Conservation (phyloP, 164 flowering plant species). For the Paratinospora sagittata region DNA sequence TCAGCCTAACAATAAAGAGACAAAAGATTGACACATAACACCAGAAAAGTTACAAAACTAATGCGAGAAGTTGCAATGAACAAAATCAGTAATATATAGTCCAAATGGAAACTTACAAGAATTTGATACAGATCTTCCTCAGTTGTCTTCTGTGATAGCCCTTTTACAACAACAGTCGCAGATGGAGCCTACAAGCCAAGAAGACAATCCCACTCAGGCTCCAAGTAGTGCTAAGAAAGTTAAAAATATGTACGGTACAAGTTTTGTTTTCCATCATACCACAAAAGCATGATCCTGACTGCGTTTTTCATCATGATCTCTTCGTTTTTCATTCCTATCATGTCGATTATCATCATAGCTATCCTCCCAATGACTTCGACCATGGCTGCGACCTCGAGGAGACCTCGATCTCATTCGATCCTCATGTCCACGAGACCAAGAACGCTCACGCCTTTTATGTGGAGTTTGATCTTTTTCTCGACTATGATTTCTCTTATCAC, state of each 20-base stretch:
- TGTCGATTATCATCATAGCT: constrained; percentile 72
- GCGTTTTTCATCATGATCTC: constrained; percentile 78
- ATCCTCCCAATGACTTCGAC: constrained; percentile 80
- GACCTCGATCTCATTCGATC: constrained; percentile 80
- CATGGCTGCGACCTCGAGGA: constrained; percentile 72
- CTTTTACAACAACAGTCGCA: constrained; percentile 94
- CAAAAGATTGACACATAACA: neutral
- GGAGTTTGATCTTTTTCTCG: constrained; percentile 77
- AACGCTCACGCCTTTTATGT: constrained; percentile 58
- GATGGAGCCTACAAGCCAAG: constrained; percentile 66
- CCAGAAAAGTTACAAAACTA: neutral
- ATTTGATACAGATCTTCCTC: constrained; percentile 92
- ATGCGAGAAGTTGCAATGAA: neutral
- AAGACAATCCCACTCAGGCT: neutral
- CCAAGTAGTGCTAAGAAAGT: neutral
- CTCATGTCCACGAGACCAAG: constrained; percentile 70
- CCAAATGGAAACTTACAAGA: constrained; percentile 44
- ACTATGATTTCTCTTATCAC: constrained; percentile 60
- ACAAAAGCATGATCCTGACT: constrained; percentile 55
- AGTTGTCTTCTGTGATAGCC: constrained; percentile 89
- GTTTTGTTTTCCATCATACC: constrained; percentile 36
- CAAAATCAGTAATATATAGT: neutral
- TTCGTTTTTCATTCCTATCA: constrained; percentile 63
- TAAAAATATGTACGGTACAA: neutral
- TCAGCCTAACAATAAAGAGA: constrained; percentile 53